Evolutionary conservation across 768 basidiomycete species (phyloP).

Genomic region (Imleria badia): DNA sequence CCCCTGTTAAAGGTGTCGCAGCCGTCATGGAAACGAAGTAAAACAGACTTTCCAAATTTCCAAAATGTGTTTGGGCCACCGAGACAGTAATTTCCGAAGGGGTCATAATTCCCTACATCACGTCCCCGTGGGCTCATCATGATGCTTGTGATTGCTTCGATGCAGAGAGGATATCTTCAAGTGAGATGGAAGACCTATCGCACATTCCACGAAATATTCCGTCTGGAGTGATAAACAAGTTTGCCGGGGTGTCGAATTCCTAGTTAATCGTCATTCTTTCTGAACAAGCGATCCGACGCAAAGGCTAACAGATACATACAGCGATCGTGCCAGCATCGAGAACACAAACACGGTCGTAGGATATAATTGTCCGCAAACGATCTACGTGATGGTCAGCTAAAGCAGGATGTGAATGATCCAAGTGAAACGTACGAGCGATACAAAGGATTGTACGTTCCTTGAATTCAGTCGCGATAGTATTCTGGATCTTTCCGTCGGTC

Average conservation of each 20-base stretch:
- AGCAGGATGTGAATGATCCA: neutral
- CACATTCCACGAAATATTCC: constrained; percentile 89
- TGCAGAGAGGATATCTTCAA: constrained; percentile 61
- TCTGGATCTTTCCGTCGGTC: constrained; percentile 88
- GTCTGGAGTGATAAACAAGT: constrained; percentile 52
- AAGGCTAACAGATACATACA: constrained; percentile 37
- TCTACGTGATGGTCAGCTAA: constrained; percentile 41
- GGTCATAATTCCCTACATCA: no score
- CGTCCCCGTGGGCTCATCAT: no score
- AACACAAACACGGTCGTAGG: constrained; percentile 87
- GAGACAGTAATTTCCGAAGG: neutral
- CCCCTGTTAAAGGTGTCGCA: neutral
- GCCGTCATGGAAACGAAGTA: no score
- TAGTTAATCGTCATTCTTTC: constrained; percentile 22
- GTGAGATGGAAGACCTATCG: constrained; percentile 71
- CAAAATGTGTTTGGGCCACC: no score
- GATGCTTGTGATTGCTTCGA: constrained; percentile 15
- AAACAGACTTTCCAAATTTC: no score
- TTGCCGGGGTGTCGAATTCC: constrained; percentile 82
- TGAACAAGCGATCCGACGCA: neutral
- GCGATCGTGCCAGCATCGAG: constrained; percentile 78
- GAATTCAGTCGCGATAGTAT: constrained; percentile 85
- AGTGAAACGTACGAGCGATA: constrained; percentile 68
- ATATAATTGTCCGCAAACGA: constrained; percentile 82
- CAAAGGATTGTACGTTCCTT: constrained; percentile 80